Evolutionary conservation across 257 asterid species (phyloP).

Genomic region (Solanum lignicaule): DNA sequence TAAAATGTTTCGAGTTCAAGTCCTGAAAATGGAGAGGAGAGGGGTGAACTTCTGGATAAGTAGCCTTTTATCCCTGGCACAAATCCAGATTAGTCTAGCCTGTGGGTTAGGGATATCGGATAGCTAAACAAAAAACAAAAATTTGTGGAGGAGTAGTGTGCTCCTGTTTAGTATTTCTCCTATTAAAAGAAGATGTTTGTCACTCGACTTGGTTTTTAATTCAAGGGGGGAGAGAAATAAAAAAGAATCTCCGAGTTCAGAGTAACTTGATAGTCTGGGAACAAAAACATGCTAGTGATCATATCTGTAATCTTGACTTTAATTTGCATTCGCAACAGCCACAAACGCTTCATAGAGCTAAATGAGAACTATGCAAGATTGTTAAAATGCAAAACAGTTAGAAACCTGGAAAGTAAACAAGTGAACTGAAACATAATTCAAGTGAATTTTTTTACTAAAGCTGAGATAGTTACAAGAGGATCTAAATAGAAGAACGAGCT

Average conservation of each 20-base stretch:
- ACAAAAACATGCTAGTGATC: background rate
- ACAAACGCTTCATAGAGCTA: background rate
- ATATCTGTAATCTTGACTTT: background rate
- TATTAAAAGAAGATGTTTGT: background rate
- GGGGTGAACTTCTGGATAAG: background rate
- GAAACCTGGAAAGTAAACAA: background rate
- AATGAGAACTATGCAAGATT: background rate
- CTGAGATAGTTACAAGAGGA: background rate
- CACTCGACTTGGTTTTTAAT: background rate
- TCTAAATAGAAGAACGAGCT: background rate
- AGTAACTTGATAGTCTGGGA: background rate
- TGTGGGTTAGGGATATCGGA: background rate
- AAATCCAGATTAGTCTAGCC: background rate
- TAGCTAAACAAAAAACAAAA: background rate
- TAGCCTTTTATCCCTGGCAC: background rate
- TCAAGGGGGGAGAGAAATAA: background rate
- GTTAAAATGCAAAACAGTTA: background rate
- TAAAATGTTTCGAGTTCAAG: too few relatives aligned
- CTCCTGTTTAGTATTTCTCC: too few relatives aligned
- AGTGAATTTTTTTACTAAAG: background rate
- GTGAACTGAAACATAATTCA: background rate
- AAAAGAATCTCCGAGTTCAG: background rate
- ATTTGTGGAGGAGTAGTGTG: too few relatives aligned
- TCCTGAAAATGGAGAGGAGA: background rate
- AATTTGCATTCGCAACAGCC: background rate